Percentiles rank a stretch among this genome's conserved stretches.
Conservation (phyloP, 768 basidiomycete species). For the Fibroporia radiculosa region DNA sequence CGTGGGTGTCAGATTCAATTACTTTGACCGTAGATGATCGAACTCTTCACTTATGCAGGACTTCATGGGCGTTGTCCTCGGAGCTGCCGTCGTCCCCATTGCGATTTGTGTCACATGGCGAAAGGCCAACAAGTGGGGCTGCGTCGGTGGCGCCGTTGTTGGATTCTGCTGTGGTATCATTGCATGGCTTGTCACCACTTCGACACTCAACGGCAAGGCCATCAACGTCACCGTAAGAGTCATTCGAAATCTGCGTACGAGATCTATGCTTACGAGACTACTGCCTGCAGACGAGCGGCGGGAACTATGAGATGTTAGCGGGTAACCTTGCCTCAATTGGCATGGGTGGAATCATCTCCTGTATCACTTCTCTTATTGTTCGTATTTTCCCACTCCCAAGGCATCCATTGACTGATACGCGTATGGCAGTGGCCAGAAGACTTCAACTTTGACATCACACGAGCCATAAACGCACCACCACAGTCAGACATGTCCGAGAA, state of each 20-base stretch:
- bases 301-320: slow-evolving; percentile 69
- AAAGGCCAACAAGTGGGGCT: slow-evolving; percentile 81
- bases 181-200: slow-evolving; percentile 82
- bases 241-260: background rate
- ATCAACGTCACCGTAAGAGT: slow-evolving; percentile 65
- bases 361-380: slow-evolving; percentile 56
- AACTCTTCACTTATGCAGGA: slow-evolving; percentile 35
- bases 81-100: slow-evolving; percentile 81
- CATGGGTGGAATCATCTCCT: slow-evolving; percentile 70
- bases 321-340: slow-evolving; percentile 86
- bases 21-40: background rate
- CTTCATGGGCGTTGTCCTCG: slow-evolving; percentile 84
- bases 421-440: slow-evolving; percentile 63
- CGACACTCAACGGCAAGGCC: slow-evolving; percentile 55
- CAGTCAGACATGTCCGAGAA: slow-evolving; percentile 12
- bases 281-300: slow-evolving; percentile 18
- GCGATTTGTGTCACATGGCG: slow-evolving; percentile 81
- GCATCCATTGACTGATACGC: background rate
- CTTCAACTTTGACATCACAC: slow-evolving; percentile 75
- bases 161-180: slow-evolving; percentile 67
- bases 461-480: slow-evolving; percentile 58
- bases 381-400: slow-evolving; percentile 14
- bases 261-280: background rate
- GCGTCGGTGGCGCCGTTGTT: slow-evolving; percentile 60
- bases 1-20: slow-evolving; percentile 41